Conservation (phyloP, 179 eudicot genomes). For the Spergularia azorica region DNA sequence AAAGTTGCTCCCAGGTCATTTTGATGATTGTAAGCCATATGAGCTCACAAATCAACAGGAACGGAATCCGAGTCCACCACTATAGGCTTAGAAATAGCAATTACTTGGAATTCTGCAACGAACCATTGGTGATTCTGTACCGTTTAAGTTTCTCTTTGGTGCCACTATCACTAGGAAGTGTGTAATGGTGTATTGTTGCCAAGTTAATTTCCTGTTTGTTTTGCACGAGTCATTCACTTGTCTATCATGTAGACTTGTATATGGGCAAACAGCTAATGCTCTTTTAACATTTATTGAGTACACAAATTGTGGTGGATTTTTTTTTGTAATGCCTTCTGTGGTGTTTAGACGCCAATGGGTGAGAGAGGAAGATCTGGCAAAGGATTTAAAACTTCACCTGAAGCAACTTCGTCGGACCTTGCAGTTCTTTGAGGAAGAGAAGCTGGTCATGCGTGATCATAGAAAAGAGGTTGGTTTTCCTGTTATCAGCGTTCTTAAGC, state of each 20-base stretch:
- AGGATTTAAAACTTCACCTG: slow-evolving; percentile 81
- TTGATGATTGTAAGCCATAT: not conserved
- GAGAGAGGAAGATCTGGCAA: slow-evolving; percentile 93
- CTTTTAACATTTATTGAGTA: not conserved
- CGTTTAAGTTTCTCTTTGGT: not conserved
- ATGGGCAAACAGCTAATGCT: not conserved
- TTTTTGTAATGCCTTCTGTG: slow-evolving; percentile 14
- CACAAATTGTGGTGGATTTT: not conserved
- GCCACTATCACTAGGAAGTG: not conserved
- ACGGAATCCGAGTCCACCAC: not conserved
- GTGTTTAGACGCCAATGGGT: slow-evolving; percentile 81
- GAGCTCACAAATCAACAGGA: not conserved
- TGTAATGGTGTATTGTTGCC: not conserved
- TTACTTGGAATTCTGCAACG: not conserved
- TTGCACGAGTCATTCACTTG: not conserved
- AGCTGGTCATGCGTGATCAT: slow-evolving; percentile 76
- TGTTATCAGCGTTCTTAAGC: not conserved
- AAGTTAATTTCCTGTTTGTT: not conserved
- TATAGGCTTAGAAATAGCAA: not conserved
- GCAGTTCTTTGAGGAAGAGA: slow-evolving; percentile 92
- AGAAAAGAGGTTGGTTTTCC: slow-evolving; percentile 75
- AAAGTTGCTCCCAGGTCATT: not conserved
- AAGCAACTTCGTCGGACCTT: slow-evolving; percentile 91
- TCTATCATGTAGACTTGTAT: not conserved
- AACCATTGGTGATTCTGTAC: not conserved